Evolutionary conservation across 768 basidiomycete genomes (phyloP).

Genomic region (Lentinula aciculospora): DNA sequence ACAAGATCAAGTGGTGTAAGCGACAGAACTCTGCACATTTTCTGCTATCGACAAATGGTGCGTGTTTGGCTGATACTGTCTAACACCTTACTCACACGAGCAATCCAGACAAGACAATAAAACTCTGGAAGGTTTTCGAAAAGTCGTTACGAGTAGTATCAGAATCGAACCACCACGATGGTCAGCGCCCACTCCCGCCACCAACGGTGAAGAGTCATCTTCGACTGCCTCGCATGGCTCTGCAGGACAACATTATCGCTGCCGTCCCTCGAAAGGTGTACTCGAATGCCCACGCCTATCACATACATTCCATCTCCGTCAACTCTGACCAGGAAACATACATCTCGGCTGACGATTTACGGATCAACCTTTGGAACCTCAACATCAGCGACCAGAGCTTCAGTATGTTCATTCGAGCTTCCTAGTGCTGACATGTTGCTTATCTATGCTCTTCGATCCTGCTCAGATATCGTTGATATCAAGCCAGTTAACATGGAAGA

Average conservation of each 20-base stretch:
- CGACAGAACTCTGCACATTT: constrained; percentile 98
- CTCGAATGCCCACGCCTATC: constrained; percentile 98
- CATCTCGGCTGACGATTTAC: constrained; percentile 97
- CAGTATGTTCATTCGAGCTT: constrained; percentile 53
- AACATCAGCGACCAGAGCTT: constrained; percentile 99
- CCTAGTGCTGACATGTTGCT: constrained; percentile 1
- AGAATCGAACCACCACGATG: constrained; percentile 91
- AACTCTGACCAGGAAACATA: constrained; percentile 99
- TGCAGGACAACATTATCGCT: constrained; percentile 97
- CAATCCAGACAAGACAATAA: constrained; percentile 93
- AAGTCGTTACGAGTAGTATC: constrained; percentile 93
- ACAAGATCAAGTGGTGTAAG: constrained; percentile 99
- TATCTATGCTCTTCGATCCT: not conserved
- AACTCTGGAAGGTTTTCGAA: constrained; percentile 99
- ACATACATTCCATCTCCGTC: constrained; percentile 99
- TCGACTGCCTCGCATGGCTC: constrained; percentile 84
- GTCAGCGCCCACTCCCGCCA: constrained; percentile 62
- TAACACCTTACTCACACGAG: constrained; percentile 8
- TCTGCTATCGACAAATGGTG: constrained; percentile 94
- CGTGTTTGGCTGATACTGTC: constrained; percentile 17
- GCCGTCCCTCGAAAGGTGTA: constrained; percentile 98
- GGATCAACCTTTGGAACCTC: constrained; percentile 98
- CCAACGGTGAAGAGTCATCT: constrained; percentile 57
- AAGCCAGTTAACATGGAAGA: constrained; percentile 99
- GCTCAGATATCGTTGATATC: constrained; percentile 96